Percentiles rank a stretch among this genome's conserved stretches.
phyloP scores from a whole-genome alignment of 1,139 yeast genomes.

The Geotrichum australiense region DNA sequence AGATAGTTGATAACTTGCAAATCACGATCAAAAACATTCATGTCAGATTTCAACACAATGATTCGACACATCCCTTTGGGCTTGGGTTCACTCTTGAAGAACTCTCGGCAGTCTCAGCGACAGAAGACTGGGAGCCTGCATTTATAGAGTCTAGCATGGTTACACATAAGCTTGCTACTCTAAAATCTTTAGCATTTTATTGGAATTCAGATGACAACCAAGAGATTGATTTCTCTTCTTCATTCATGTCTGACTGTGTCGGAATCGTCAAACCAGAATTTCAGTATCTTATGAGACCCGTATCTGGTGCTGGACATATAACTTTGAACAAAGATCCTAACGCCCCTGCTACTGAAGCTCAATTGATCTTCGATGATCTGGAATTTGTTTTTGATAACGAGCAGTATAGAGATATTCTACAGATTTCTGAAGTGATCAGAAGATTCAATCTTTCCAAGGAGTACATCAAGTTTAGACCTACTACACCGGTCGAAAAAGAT shows the following conservation, averaged over 20 bases:
- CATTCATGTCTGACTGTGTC: slow-evolving; percentile 30
- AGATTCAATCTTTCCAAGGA: slow-evolving; percentile 70
- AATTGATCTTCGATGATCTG: slow-evolving; percentile 77
- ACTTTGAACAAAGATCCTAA: slow-evolving; percentile 71
- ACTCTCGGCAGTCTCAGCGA: slow-evolving; percentile 86
- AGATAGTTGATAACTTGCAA: slow-evolving; percentile 86
- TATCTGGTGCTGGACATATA: slow-evolving; percentile 77
- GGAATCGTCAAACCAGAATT: slow-evolving; percentile 25
- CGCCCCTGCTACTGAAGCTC: slow-evolving; percentile 65
- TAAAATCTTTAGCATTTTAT: slow-evolving; percentile 69
- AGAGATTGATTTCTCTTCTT: slow-evolving; percentile 15
- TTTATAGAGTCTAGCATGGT: slow-evolving; percentile 65
- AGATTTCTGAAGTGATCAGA: slow-evolving; percentile 76
- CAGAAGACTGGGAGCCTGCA: slow-evolving; percentile 74
- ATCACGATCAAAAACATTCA: slow-evolving; percentile 86
- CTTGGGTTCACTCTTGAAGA: slow-evolving; percentile 78
- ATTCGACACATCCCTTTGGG: slow-evolving; percentile 57
- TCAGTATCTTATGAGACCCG: slow-evolving; percentile 78
- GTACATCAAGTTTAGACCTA: slow-evolving; percentile 67
- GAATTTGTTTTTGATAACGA: slow-evolving; percentile 78
- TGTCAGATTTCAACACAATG: slow-evolving; percentile 53
- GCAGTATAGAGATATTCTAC: slow-evolving; percentile 74
- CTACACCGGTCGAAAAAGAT: slow-evolving; percentile 49
- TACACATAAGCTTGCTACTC: slow-evolving; percentile 69
- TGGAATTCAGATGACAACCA: slow-evolving; percentile 69